phyloP scores from a whole-genome alignment of 352 stramenopile species.

The Aphanomyces invadans region DNA sequence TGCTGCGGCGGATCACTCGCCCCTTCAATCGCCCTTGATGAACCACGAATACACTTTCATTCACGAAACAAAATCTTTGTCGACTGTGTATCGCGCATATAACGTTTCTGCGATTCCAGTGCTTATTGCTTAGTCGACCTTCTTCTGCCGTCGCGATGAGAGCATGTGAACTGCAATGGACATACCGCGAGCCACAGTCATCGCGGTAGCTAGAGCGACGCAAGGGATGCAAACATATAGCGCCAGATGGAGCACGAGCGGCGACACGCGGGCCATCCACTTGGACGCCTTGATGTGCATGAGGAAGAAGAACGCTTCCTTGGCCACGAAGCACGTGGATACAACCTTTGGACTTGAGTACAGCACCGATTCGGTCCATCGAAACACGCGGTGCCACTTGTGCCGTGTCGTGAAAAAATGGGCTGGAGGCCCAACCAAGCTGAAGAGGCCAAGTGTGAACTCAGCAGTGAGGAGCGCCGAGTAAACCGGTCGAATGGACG shows the following conservation, averaged over 20 bases:
- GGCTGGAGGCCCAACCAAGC: conserved; percentile 43
- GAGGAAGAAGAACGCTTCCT: conserved; percentile 51
- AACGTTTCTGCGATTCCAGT: background rate
- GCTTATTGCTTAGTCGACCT: background rate
- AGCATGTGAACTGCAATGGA: conserved; percentile 9
- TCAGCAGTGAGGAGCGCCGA: conserved; percentile 47
- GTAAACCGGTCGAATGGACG: conserved; percentile 35
- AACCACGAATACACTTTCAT: background rate
- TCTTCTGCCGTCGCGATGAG: background rate
- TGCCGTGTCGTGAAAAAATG: conserved; percentile 51
- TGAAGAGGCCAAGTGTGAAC: conserved; percentile 43
- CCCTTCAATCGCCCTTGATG: background rate
- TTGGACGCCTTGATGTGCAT: conserved; percentile 35
- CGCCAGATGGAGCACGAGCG: background rate
- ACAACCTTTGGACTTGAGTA: conserved; percentile 39
- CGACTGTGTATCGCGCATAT: no score
- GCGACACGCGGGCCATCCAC: background rate
- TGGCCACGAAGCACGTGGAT: conserved; percentile 43
- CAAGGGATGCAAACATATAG: conserved; percentile 13
- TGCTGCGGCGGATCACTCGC: no score
- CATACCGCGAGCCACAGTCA: conserved; percentile 1
- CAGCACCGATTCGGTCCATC: conserved; percentile 47
- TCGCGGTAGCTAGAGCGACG: conserved; percentile 5
- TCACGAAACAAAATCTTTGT: background rate
- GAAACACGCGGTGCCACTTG: conserved; percentile 59